A percentile compares a stretch with the other conserved stretches of the same genome.
These are phyloP conservation scores for Ceratocystis ficicola DNA, from an alignment of 2,329 filamentous ascomycete species.

Conservation along the genomic window DNA sequence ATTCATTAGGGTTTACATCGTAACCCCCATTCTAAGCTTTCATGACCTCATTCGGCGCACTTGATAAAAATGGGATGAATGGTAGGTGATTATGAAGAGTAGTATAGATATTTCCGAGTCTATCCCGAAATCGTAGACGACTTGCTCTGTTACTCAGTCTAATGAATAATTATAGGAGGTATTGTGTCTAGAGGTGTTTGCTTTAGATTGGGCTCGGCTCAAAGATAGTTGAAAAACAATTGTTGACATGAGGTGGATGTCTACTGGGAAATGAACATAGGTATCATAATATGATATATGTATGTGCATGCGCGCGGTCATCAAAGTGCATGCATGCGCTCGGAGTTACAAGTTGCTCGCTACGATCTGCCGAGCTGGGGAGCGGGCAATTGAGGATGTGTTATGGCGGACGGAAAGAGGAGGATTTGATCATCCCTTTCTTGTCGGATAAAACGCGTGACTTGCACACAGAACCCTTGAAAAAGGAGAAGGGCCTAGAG, in stretches of 20 bases:
- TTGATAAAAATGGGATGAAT: no score
- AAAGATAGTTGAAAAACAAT: no score
- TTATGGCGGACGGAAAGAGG: background rate
- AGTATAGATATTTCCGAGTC: background rate
- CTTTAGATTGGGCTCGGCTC: background rate
- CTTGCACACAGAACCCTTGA: background rate
- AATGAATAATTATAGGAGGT: background rate
- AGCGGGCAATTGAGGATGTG: background rate
- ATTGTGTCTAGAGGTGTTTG: background rate
- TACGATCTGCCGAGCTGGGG: background rate
- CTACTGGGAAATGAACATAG: background rate
- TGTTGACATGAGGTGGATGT: background rate
- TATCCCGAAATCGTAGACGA: background rate
- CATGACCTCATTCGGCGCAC: no score
- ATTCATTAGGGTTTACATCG: no score
- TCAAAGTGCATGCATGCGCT: background rate
- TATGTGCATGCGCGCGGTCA: background rate
- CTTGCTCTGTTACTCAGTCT: background rate
- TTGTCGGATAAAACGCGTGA: background rate
- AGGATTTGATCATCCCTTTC: background rate
- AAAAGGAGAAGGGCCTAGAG: background rate
- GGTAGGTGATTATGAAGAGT: background rate
- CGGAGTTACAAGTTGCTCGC: slow-evolving; percentile 1
- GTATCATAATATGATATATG: background rate
- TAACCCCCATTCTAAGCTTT: no score